Evolutionary conservation across 2,329 filamentous ascomycete species (phyloP).

Genomic region (Ascochyta koolunga): DNA sequence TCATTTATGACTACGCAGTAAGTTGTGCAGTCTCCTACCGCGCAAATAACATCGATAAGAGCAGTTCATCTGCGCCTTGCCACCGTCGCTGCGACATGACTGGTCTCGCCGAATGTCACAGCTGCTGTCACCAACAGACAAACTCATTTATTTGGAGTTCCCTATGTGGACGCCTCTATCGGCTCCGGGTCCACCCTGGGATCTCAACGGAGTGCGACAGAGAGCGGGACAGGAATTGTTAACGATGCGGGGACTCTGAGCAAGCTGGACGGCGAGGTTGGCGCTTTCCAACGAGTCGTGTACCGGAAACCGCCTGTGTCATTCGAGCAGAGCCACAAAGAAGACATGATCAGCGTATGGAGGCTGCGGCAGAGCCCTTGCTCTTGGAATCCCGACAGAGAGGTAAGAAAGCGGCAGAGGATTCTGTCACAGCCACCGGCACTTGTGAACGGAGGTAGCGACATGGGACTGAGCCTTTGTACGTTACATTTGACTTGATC

Average conservation of each 20-base stretch:
- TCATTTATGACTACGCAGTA: constrained; percentile 66
- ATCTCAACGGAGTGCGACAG: constrained; percentile 55
- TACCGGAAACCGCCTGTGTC: constrained; percentile 24
- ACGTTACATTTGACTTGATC: constrained; percentile 4
- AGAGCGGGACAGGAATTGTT: constrained; percentile 19
- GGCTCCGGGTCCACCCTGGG: constrained; percentile 74
- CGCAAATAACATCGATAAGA: not conserved
- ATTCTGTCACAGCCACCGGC: constrained; percentile 1
- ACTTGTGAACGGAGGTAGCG: not conserved
- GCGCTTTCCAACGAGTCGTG: constrained; percentile 17
- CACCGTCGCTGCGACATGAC: constrained; percentile 57
- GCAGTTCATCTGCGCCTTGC: constrained; percentile 65
- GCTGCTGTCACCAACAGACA: constrained; percentile 57
- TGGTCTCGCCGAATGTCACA: constrained; percentile 63
- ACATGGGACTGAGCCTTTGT: constrained; percentile 11
- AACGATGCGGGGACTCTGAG: constrained; percentile 16
- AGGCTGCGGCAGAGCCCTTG: constrained; percentile 12
- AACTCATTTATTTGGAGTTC: constrained; percentile 72
- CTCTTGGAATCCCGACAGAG: not conserved
- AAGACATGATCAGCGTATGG: constrained; percentile 28
- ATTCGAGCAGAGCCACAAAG: constrained; percentile 22
- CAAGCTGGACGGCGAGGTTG: not conserved
- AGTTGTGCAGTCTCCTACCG: constrained; percentile 22
- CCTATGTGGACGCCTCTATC: constrained; percentile 71
- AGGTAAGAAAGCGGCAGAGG: not conserved